Base-by-base conservation (phyloP, 2,329 filamentous ascomycete species). In the Pyricularia pennisetigena region DNA sequence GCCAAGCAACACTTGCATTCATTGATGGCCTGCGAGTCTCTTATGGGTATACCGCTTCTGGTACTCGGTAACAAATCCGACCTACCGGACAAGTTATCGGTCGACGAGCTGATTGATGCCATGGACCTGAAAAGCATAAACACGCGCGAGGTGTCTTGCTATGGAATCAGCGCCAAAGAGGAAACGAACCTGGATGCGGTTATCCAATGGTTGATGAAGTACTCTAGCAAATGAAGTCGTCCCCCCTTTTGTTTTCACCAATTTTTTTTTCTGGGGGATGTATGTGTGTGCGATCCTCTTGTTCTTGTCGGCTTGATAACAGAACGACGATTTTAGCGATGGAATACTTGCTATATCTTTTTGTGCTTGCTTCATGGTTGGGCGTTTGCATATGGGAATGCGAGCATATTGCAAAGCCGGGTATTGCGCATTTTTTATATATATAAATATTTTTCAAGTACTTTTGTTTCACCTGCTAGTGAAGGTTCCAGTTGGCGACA, bases 141-240 rank as follows among this genome's bases (percentile, higher is more conserved):
- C 70, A 90, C 93, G 75, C 92, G 95, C 68, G 95, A 99, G 79
- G 94, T 99, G 73, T 97, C 93, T 81, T 98, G 95, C 81, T 99
- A 99, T 79, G 94, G 94, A 70, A 97, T 99, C 81, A 97, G 94
- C 78, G 95, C 94, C 70, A 98, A 98, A 80, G 94, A 98, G 78
- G 95, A 99, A 81, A 99, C 94, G 69, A 99, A 99, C 80, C 88
- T 99, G 72, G 94, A 99, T 76, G 95, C 94, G 7, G 95, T 99
- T 67, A 84, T 99, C 74, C 92, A 97, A 78, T 99, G 95, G 92
- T 83, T 99, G 77, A 94, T 99, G 78, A 94, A 93, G 73, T 91
- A 92, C 78, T 90, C 93, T 71, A 69, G 72, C 76, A 89, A 89
- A 80, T 93, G 80, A 87, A 65, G 65, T 26, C 24, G 2, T 14